Percentiles rank a stretch among this genome's conserved stretches.
These are phyloP conservation scores for Arachnopeziza araneosa DNA, from an alignment of 2,329 filamentous ascomycete species.

Conservation along the genomic window DNA sequence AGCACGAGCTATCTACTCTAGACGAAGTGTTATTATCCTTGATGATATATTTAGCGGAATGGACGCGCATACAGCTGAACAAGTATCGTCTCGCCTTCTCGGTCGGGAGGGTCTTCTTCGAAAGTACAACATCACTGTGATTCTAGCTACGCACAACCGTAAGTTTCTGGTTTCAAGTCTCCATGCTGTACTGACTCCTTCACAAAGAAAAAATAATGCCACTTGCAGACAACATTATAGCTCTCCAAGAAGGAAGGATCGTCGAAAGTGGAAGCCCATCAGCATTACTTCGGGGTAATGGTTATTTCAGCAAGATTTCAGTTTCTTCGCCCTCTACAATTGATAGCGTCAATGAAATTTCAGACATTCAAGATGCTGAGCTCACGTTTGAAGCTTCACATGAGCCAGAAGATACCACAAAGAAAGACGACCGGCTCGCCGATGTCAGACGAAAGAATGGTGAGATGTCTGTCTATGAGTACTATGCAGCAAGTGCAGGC, in stretches of 20 bases:
- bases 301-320: no score
- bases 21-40: slow-evolving; percentile 21
- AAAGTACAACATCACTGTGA: slow-evolving; percentile 29
- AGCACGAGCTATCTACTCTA: slow-evolving; percentile 44
- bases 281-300: no score
- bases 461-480: slow-evolving; percentile 26
- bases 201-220: background rate
- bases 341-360: no score
- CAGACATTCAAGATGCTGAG: no score
- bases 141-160: slow-evolving; percentile 33
- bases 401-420: no score
- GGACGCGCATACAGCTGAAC: slow-evolving; percentile 22
- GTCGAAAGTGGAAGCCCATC: slow-evolving; percentile 13
- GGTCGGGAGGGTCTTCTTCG: slow-evolving; percentile 16
- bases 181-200: slow-evolving; percentile 7
- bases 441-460: slow-evolving; percentile 20
- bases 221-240: slow-evolving; percentile 25
- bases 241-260: slow-evolving; percentile 29
- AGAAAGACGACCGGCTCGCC: no score
- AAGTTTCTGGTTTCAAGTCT: background rate
- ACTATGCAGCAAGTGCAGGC: slow-evolving; percentile 25
- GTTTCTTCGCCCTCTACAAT: no score
- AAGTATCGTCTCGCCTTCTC: slow-evolving; percentile 19
- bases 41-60: slow-evolving; percentile 29
- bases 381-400: no score